Evolutionary conservation across 345 rosid genomes (phyloP), one percentile per base, ranked within the genome.

Genomic region (Salix dunnii): DNA sequence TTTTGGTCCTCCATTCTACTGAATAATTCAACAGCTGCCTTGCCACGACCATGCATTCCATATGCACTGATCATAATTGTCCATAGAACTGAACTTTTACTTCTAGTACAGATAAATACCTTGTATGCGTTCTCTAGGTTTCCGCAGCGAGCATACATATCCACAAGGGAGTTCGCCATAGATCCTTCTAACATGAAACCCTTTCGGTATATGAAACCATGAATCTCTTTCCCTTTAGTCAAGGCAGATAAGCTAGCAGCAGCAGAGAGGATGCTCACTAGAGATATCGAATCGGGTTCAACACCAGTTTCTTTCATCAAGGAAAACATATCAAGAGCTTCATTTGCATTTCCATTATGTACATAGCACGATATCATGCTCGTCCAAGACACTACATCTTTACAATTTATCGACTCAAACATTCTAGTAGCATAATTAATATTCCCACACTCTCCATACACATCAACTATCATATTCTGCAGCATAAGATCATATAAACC

Each of bases 361-460:
- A 78, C 89, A 84, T 87, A 88, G 46, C 90, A 87, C 35, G 94
- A 91, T 69, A 94, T 88, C 88, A 91, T 86, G 95, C 95, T 92
- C 62, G 97, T 94, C 98, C 97, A 94, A 70, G 97, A 89, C 70
- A 92, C 90, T 53, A 85, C 79, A 88, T 95, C 96, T 82, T 91
- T 89, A n/a, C 69, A 53, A 80, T 86, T 78, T 60, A 87, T 78
- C n/a, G 75, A 85, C 68, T 86, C 82, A 77, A 95, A 90, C 75
- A 84, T 75, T 68, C 73, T 88, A 83, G 84, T 75, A 30, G 96
- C 93, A 83, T 91, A 89, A 74, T 78, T 85, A 64, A 86, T 76
- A 80, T 82, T 76, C 75, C 87, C 82, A 73, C 93, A 88, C 70
- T 80, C 88, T 74, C 96, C 97, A 63, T 93, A 95, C 67, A 84